Evolutionary conservation across 371 early-diverging fungal species (phyloP).

Genomic region (Mortierella sp.): DNA sequence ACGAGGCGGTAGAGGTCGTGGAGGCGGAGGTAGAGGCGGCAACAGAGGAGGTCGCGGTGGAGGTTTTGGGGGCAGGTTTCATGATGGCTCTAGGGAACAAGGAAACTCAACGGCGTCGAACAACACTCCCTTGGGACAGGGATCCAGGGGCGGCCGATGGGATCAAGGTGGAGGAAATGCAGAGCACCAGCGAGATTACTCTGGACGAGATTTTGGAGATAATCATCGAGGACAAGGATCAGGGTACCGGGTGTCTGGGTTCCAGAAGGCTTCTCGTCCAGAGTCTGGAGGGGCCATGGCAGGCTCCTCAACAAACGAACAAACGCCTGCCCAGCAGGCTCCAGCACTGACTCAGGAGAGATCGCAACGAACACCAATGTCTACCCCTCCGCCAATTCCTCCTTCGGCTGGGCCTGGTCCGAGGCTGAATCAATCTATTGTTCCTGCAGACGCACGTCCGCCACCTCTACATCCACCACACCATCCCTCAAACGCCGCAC

Average conservation of each 20-base stretch:
- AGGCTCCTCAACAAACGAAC: slow-evolving; percentile 36
- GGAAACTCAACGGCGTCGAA: slow-evolving; percentile 34
- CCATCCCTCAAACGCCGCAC: slow-evolving; percentile 18
- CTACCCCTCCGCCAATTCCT: slow-evolving; percentile 11
- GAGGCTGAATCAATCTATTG: background rate
- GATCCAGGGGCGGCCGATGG: slow-evolving; percentile 19
- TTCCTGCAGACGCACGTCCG: slow-evolving; percentile 8
- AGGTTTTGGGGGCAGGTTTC: slow-evolving; percentile 34
- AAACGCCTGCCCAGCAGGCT: slow-evolving; percentile 16
- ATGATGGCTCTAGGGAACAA: slow-evolving; percentile 20
- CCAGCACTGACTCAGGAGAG: slow-evolving; percentile 5
- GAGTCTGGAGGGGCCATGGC: slow-evolving; percentile 38
- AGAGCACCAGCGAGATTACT: slow-evolving; percentile 5
- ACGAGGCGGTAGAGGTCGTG: slow-evolving; percentile 62
- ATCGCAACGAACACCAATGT: slow-evolving; percentile 20
- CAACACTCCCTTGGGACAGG: slow-evolving; percentile 41
- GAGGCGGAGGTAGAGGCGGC: slow-evolving; percentile 56
- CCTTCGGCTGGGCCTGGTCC: slow-evolving; percentile 25
- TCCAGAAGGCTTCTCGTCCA: slow-evolving; percentile 44
- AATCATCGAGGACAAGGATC: slow-evolving; percentile 19
- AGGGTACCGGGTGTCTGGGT: slow-evolving; percentile 54
- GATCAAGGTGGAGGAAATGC: slow-evolving; percentile 8
- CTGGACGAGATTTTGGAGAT: slow-evolving; percentile 13
- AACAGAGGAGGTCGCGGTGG: slow-evolving; percentile 18
- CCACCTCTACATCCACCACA: slow-evolving; percentile 10